These are phyloP conservation scores for Thinopyrum elongatum DNA, from an alignment of 176 grass and related monocot species.

Conservation along the genomic window DNA sequence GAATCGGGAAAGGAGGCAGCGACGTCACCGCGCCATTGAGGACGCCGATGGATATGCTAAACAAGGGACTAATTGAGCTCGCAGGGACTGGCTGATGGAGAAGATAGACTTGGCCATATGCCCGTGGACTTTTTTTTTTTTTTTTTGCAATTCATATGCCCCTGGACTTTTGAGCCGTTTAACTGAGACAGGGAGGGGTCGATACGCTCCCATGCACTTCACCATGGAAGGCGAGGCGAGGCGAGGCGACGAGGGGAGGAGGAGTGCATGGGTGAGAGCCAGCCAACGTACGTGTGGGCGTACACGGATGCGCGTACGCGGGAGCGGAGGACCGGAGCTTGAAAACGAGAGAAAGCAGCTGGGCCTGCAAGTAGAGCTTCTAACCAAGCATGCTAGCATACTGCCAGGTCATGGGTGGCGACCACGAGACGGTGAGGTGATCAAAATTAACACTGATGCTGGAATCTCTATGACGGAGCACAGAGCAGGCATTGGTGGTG, in stretches of 20 bases:
- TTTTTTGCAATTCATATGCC: too few relatives aligned
- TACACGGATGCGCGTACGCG: neutral
- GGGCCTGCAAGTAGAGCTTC: neutral
- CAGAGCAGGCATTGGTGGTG: too few relatives aligned
- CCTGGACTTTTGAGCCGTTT: neutral
- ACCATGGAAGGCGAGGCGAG: neutral
- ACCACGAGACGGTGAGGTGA: too few relatives aligned
- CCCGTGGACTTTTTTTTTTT: too few relatives aligned
- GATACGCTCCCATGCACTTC: neutral
- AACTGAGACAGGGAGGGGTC: neutral
- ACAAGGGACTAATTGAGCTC: neutral
- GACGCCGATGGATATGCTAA: neutral
- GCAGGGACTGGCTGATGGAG: neutral
- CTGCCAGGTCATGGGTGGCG: too few relatives aligned
- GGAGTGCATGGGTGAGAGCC: neutral
- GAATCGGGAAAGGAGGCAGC: neutral
- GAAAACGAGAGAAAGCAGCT: conserved; percentile 12
- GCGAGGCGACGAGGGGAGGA: too few relatives aligned
- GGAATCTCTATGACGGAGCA: too few relatives aligned
- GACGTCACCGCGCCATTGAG: neutral
- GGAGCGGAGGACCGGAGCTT: too few relatives aligned
- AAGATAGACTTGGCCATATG: conserved; percentile 26
- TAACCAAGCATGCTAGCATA: too few relatives aligned
- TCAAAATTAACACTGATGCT: too few relatives aligned
- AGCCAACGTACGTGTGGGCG: neutral